Conservation (phyloP, 2,329 filamentous ascomycete genomes). For the Penicillium sp. region DNA sequence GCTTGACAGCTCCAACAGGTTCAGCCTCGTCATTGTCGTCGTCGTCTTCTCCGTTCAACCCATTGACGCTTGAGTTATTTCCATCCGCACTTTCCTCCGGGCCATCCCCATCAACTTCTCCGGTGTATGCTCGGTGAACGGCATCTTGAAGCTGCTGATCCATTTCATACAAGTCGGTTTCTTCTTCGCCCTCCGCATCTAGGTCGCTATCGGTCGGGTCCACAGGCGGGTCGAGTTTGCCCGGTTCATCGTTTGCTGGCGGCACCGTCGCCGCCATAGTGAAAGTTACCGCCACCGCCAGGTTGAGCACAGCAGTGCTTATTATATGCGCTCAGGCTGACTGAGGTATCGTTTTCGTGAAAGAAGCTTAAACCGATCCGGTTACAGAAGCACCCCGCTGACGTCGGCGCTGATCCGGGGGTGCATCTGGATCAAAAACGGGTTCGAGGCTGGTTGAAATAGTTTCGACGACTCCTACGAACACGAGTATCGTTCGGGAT, state of each 20-base stretch:
- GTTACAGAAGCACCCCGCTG: slow-evolving; percentile 32
- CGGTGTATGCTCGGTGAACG: slow-evolving; percentile 37
- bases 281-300: slow-evolving; percentile 40
- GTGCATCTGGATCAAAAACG: slow-evolving; percentile 22
- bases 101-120: slow-evolving; percentile 30
- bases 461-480: background rate
- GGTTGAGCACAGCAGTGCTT: slow-evolving; percentile 24
- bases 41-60: slow-evolving; percentile 33
- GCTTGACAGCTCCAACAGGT: slow-evolving; percentile 39
- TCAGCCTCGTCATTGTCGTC: slow-evolving; percentile 48
- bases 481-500: background rate
- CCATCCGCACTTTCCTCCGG: slow-evolving; percentile 34
- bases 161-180: slow-evolving; percentile 42
- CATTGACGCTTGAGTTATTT: slow-evolving; percentile 25
- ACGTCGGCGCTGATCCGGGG: slow-evolving; percentile 23
- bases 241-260: slow-evolving; percentile 38
- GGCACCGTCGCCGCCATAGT: slow-evolving; percentile 44
- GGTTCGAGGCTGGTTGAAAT: background rate
- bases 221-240: slow-evolving; percentile 29
- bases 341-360: slow-evolving; percentile 9
- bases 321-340: slow-evolving; percentile 8
- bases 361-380: slow-evolving; percentile 25
- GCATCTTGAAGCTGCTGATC: slow-evolving; percentile 41
- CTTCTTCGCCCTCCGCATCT: slow-evolving; percentile 47
- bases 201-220: slow-evolving; percentile 43